Percentiles rank a stretch among this genome's conserved stretches.
These are phyloP conservation scores for Crucibulum laeve DNA, from an alignment of 768 basidiomycete genomes.

Conservation along the genomic window DNA sequence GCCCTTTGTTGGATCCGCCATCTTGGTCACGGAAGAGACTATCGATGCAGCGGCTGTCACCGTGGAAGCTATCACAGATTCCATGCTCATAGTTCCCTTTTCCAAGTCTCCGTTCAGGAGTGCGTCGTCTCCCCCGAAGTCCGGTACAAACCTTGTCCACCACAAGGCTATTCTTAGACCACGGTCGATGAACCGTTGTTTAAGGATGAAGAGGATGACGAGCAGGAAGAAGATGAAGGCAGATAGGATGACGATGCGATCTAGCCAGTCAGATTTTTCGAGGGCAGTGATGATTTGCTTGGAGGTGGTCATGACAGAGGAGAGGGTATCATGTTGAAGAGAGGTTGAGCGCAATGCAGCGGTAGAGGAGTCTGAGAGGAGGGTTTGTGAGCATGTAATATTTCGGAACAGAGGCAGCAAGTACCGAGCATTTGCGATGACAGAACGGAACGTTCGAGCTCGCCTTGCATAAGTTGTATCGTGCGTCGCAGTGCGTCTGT, in stretches of 20 bases:
- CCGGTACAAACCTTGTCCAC: conserved; percentile 80
- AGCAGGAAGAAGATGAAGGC: conserved; percentile 82
- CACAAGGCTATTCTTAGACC: conserved; percentile 77
- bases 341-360: conserved; percentile 72
- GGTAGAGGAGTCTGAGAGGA: conserved; percentile 66
- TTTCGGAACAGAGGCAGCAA: conserved; percentile 9
- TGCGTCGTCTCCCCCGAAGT: conserved; percentile 32
- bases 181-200: conserved; percentile 81
- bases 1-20: neutral
- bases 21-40: conserved; percentile 6
- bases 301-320: conserved; percentile 68
- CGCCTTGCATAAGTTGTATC: conserved; percentile 81
- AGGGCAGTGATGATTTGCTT: conserved; percentile 83
- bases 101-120: conserved; percentile 25
- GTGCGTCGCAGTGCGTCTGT: conserved; percentile 87
- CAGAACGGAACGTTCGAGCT: conserved; percentile 86
- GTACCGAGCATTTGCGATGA: conserved; percentile 81
- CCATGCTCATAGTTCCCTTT: conserved; percentile 19
- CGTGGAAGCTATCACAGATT: conserved; percentile 5
- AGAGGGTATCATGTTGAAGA: conserved; percentile 71
- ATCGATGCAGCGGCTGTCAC: conserved; percentile 7
- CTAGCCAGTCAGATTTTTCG: conserved; percentile 88
- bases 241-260: conserved; percentile 80
- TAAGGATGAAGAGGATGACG: conserved; percentile 81
- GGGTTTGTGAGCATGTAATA: neutral